A percentile compares a stretch with the other conserved stretches of the same genome.
These are phyloP conservation scores for Symbiotaphrina buchneri DNA, from an alignment of 495 filamentous ascomycete genomes.

Conservation along the genomic window DNA sequence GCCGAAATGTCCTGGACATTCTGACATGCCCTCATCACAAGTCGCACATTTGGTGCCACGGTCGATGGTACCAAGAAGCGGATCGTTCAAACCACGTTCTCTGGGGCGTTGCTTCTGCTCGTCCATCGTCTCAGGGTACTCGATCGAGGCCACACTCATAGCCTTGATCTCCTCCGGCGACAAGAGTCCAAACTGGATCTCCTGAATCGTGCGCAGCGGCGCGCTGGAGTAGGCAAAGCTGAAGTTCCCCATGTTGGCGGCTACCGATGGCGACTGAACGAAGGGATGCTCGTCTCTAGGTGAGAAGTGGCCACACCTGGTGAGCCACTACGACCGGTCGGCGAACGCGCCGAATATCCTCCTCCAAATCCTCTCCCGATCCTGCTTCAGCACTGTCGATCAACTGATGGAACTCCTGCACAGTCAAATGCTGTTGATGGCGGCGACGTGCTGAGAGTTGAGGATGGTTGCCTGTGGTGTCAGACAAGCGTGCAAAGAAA, in stretches of 20 bases:
- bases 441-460: no score
- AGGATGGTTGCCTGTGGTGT: no score
- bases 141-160: conserved; percentile 82
- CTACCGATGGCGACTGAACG: conserved; percentile 4
- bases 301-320: no score
- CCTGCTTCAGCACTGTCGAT: no score
- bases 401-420: no score
- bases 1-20: conserved; percentile 93
- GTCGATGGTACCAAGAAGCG: conserved; percentile 84
- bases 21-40: conserved; percentile 78
- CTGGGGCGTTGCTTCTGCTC: conserved; percentile 73
- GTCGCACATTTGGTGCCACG: conserved; percentile 84
- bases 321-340: no score
- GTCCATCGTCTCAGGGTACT: conserved; percentile 97
- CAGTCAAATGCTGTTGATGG: no score
- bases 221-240: conserved; percentile 82
- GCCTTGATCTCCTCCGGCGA: conserved; percentile 95
- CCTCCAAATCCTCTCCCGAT: no score
- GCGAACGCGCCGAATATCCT: no score
- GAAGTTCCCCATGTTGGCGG: conserved; percentile 71
- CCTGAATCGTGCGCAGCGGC: conserved; percentile 83
- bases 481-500: no score
- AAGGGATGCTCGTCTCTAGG: no score
- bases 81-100: conserved; percentile 78
- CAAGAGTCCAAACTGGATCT: conserved; percentile 95